phyloP scores from a whole-genome alignment of 192 early-diverging fungal species.

The Phlyctochytrium bullatum region DNA sequence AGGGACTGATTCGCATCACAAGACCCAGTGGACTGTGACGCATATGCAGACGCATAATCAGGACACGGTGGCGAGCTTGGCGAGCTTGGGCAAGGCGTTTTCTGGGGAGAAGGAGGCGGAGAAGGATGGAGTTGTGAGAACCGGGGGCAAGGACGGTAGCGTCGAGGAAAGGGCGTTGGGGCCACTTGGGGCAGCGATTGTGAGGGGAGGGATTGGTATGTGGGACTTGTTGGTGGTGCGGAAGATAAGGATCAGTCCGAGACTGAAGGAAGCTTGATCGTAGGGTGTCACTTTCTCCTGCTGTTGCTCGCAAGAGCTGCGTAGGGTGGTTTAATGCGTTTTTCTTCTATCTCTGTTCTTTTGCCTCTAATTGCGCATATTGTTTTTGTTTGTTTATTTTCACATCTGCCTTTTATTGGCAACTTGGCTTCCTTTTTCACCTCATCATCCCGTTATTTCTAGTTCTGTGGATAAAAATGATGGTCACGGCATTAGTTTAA shows the following conservation, averaged over 20 bases:
- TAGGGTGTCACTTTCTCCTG: no score
- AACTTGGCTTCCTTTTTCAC: no score
- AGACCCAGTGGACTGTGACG: neutral
- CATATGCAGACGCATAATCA: neutral
- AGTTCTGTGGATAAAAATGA: no score
- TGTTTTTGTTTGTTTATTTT: no score
- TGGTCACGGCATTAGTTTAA: no score
- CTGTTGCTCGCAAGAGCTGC: no score
- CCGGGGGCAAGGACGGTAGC: neutral
- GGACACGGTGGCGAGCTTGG: slow-evolving; percentile 6
- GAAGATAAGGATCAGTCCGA: slow-evolving; percentile 4
- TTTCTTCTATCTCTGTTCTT: no score
- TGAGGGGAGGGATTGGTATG: neutral
- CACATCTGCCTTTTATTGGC: no score
- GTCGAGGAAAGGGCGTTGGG: slow-evolving; percentile 6
- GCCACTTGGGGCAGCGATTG: neutral
- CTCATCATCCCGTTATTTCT: no score
- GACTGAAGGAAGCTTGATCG: neutral
- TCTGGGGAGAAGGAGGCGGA: neutral
- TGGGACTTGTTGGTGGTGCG: slow-evolving; percentile 7
- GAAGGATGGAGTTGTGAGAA: no score
- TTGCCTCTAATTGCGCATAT: no score
- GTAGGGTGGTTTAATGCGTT: no score
- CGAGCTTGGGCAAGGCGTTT: neutral
- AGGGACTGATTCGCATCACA: neutral